Evolutionary conservation across 2,329 filamentous ascomycete species (phyloP), one percentile per base, ranked within the genome.

Genomic region (Ascochyta koolunga): DNA sequence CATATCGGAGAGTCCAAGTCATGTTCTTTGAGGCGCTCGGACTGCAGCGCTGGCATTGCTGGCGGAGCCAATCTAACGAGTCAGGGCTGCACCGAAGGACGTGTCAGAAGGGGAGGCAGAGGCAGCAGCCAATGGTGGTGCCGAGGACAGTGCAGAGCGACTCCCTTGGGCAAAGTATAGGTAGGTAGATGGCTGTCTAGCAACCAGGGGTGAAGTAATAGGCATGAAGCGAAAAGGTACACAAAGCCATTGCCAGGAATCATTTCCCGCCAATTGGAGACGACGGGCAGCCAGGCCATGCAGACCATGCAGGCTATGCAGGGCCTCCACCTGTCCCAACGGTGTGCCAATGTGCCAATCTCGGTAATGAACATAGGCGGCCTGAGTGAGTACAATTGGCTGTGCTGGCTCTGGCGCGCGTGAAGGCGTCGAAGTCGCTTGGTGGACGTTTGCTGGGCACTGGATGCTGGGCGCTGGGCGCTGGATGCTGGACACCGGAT

Each of bases 21-120:
- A 40, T 38, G 35, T 44, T 40, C 22, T 40, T 8, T n/a, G 15
- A 22, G 36, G 45, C 40, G 51, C 51, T 49, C 35, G 44, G 51
- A 45, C 40, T 49, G 51, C 51, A 54, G 36, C 11, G 40, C 35
- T 49, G 51, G 51, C 51, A 19, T 8, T 54, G 44, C 51, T 49
- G 45, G 48, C 35, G 27, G 11, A 27, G 41, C 25, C 46, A 54
- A 54, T 54, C 51, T 54, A 50, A 54, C 51, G 51, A 54, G 51
- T 54, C 51, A 54, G 51, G 29, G 8, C 36, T 35, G 45, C 35
- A 31, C 45, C 51, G 24, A 36, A 49, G 40, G 29, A 22, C 36
- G 51, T 54, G 40, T 54, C 51, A 54, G 40, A 33, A 40, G 51
- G 45, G 45, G 45, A 31, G 15, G 46, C 37, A 33, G 39, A 19